Base-by-base conservation (phyloP, 2,329 filamentous ascomycete genomes). In the Didymella arachidicola region DNA sequence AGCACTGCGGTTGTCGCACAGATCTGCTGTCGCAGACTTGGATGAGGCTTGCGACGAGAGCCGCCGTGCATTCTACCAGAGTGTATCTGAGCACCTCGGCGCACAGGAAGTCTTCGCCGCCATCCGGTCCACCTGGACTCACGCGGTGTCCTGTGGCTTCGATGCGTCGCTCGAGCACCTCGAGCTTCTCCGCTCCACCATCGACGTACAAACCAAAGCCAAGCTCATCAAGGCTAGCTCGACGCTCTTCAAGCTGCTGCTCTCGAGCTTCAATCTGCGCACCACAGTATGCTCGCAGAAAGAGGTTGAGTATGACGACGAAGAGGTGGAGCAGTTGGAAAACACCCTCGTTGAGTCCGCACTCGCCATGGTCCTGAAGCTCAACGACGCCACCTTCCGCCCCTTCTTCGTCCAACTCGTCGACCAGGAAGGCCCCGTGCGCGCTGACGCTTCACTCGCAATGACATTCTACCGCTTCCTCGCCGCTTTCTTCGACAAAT, bases 281-380 rank as follows among this genome's bases (percentile, higher is more conserved):
- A 79, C 84, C 51, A 41, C 62, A 27, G 52, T 72, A 8, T 45
- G 52, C 14, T 62, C 61, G 44, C 78, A 82, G 32, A 55, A 42
- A 7, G 81, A 86, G 22, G 64, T 70, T 22, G 57, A 66, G 4
- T 79, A 82, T 30, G 79, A 84, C 1, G 71, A 81, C 16, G 78
- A 83, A 14, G 79, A 84, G 43, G 75, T 91, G 6, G 77, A 81
- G 19, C 80, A 83, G 41, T 81, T 92, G 12, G 92, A 96, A 72
- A 79, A 80, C 2, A 80, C 82, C 1, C 63, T 91, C 65, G 89
- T 92, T 72, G 85, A 89, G 10, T 87, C 90, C 12, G 86, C 89
- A 0, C 85, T 99, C 59, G 91, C 92, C 77, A 95, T 97, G 88
- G 90, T 97, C 53, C 92, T 96, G 81, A 98, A 98, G 82, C 86